Evolutionary conservation across 108 stramenopile species (phyloP).

Genomic region (Nitzschia sp.): DNA sequence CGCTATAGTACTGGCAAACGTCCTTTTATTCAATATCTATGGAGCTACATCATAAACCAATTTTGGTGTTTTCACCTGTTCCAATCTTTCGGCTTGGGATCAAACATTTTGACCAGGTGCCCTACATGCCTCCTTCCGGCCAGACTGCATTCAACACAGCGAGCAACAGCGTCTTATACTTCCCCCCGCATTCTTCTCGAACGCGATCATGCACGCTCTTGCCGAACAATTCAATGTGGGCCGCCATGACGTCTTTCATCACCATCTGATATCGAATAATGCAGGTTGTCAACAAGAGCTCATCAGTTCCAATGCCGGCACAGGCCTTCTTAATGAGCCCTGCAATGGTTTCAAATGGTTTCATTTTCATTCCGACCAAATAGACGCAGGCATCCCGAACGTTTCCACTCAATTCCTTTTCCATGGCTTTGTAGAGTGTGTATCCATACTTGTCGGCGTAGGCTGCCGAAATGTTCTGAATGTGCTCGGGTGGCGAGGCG

Average conservation of each 20-base stretch:
- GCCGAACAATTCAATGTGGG: constrained; percentile 56
- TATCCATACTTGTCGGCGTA: constrained; percentile 67
- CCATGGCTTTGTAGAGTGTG: constrained; percentile 66
- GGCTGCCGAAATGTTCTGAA: constrained; percentile 38
- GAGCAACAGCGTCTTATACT: constrained; percentile 52
- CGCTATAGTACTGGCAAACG: no score
- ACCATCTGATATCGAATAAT: constrained; percentile 63
- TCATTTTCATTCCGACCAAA: constrained; percentile 60
- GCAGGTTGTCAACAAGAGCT: constrained; percentile 53
- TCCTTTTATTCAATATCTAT: no score
- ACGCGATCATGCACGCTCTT: constrained; percentile 70
- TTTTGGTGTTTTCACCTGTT: no score
- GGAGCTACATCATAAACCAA: no score
- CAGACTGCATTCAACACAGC: constrained; percentile 58
- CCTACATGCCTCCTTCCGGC: constrained; percentile 51
- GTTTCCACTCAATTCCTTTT: constrained; percentile 72
- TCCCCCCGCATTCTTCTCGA: constrained; percentile 46
- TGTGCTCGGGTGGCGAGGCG: constrained; percentile 43
- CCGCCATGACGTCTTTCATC: constrained; percentile 39
- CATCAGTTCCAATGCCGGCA: constrained; percentile 69
- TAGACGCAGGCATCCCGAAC: constrained; percentile 42
- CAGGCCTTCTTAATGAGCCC: constrained; percentile 66
- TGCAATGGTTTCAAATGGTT: constrained; percentile 61
- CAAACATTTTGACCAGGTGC: no score
- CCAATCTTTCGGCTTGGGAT: no score